Evolutionary conservation across 345 rosid species (phyloP).

Genomic region (Sapria himalayana): DNA sequence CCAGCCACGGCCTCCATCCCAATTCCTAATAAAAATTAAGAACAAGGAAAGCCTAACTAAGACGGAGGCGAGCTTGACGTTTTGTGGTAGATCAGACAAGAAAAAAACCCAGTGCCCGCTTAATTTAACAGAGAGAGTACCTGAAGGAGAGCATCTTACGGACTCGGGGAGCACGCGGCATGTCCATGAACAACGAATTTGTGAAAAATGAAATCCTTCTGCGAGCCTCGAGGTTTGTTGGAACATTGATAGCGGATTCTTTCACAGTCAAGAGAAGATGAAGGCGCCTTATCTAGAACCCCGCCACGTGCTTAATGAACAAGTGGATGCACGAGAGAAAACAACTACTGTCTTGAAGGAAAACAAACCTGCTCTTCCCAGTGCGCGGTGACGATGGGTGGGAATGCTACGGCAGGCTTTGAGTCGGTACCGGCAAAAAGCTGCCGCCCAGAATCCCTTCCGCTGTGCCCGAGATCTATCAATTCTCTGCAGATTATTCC

Average conservation of each 20-base stretch:
- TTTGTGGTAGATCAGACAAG: too few relatives aligned
- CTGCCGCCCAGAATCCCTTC: slow-evolving; percentile 86
- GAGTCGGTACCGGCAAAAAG: slow-evolving; percentile 80
- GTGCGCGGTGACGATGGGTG: slow-evolving; percentile 51
- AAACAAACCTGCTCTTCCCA: slow-evolving; percentile 98
- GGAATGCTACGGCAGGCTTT: slow-evolving; percentile 71
- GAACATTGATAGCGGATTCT: slow-evolving; percentile 79
- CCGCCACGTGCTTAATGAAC: too few relatives aligned
- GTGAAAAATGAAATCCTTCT: slow-evolving; percentile 86
- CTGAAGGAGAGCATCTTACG: slow-evolving; percentile 94
- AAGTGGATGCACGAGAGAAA: too few relatives aligned
- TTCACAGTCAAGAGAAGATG: slow-evolving; percentile 78
- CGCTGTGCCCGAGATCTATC: slow-evolving; percentile 64
- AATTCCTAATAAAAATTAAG: too few relatives aligned
- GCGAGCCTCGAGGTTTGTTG: slow-evolving; percentile 90
- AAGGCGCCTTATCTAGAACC: slow-evolving; percentile 63
- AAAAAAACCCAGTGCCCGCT: slow-evolving; percentile 4
- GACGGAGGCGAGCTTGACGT: too few relatives aligned
- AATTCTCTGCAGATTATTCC: slow-evolving; percentile 34
- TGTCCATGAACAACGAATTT: slow-evolving; percentile 89
- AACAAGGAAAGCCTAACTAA: too few relatives aligned
- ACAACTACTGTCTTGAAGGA: too few relatives aligned
- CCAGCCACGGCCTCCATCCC: too few relatives aligned
- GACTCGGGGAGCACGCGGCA: slow-evolving; percentile 88
- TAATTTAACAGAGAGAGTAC: slow-evolving; percentile 12